Evolutionary conservation across 352 stramenopile species (phyloP), one percentile per base, ranked within the genome.

Genomic region (Chrysophaeum taylorii): DNA sequence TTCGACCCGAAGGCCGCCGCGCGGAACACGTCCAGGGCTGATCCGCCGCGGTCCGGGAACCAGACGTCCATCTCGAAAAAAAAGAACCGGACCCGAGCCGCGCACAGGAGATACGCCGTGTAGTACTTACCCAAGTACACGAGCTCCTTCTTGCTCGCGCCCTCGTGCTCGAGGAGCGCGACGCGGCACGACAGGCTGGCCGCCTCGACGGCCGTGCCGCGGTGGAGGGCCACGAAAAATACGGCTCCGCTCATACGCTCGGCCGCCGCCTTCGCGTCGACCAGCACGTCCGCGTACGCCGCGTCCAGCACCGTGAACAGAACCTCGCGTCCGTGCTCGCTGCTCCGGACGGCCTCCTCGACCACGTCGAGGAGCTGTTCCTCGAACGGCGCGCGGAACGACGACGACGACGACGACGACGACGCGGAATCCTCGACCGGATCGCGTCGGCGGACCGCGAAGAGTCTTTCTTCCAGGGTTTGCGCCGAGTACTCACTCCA

Each of bases 51-150:
- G 1, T 9, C 12, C 33, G 27, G 33, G 9, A 66, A 18, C 57
- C 57, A 66, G 18, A 66, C 18, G 57, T 66, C 57, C 57, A 66
- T 66, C 57, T 66, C 57, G 33, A 41, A 66, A 36, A 66, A 66
- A 5, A 16, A 66, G 35, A 66, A 66, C 12, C 33, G 57, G 31
- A 66, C 36, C 2, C 35, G 33, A 1, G 57, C 57, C 21, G 31
- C 36, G 21, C 33, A 42, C 2, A 66, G 36, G 5, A 66, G 36
- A 18, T 45, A 14, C 12, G 57, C 57, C 12, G 31, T 35, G 57
- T 66, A 66, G 57, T 66, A 66, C 57, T 66, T 66, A 23, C 57
- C 35, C 29, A 63, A 5, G 27, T 62, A 62, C 4, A 66, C 57
- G 31, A 25, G 33, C 33, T 66, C 57, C 35, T 66, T 66, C 57